phyloP scores from a whole-genome alignment of 164 flowering plant genomes.

The Litsea cubeba region DNA sequence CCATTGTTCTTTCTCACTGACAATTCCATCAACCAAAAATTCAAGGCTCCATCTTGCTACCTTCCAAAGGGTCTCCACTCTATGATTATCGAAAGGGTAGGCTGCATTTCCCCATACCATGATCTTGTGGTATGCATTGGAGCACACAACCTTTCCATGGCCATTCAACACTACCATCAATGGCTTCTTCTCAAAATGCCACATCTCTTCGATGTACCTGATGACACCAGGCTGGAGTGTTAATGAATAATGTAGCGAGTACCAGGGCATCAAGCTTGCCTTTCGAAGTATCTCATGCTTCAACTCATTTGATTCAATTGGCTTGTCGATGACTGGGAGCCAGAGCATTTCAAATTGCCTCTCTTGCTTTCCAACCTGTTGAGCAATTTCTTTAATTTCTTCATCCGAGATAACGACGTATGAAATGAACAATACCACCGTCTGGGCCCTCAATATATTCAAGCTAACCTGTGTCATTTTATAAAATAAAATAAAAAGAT shows the following conservation, averaged over 20 bases:
- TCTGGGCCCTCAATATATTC: constrained; percentile 59
- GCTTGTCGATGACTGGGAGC: constrained; percentile 60
- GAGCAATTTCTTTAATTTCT: constrained; percentile 51
- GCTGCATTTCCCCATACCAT: constrained; percentile 37
- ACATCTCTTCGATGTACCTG: constrained; percentile 18
- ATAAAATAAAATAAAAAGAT: not conserved
- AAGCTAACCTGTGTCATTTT: constrained; percentile 38
- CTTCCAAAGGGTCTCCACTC: constrained; percentile 30
- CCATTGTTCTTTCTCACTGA: constrained; percentile 22
- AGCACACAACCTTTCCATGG: constrained; percentile 21
- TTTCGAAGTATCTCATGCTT: constrained; percentile 25
- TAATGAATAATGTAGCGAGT: constrained; percentile 44
- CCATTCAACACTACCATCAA: constrained; percentile 33
- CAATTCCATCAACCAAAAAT: constrained; percentile 29
- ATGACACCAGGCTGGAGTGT: constrained; percentile 34
- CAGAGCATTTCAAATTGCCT: constrained; percentile 73
- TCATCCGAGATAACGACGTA: constrained; percentile 55
- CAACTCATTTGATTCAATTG: constrained; percentile 32
- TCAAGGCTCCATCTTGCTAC: constrained; percentile 30
- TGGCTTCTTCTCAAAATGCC: constrained; percentile 26
- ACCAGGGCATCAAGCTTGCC: constrained; percentile 56
- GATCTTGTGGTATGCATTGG: constrained; percentile 33
- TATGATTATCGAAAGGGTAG: constrained; percentile 26
- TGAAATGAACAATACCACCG: constrained; percentile 68
- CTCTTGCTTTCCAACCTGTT: constrained; percentile 47